Conservation (phyloP, 192 early-diverging fungal genomes). For the Podila horticola region DNA sequence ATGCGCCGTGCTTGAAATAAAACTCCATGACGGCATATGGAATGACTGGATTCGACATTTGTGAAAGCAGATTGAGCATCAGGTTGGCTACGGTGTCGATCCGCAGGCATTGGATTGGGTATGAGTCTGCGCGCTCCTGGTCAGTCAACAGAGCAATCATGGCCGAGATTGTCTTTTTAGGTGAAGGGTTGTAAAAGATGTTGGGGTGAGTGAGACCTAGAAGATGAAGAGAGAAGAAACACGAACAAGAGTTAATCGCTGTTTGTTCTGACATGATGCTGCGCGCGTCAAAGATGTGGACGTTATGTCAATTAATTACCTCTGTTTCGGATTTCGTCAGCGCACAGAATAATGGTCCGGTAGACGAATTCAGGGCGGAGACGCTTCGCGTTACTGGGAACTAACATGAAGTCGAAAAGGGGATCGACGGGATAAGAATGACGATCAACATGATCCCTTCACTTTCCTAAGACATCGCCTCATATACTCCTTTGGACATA, state of each 20-base stretch:
- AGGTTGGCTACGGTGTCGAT: constrained; percentile 42
- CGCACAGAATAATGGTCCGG: constrained; percentile 30
- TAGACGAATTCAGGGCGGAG: constrained; percentile 51
- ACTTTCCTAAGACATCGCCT: neutral
- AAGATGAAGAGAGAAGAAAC: neutral
- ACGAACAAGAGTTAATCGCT: neutral
- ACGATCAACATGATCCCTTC: neutral
- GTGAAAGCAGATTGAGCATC: constrained; percentile 40
- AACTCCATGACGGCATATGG: constrained; percentile 40
- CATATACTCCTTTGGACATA: constrained; percentile 4
- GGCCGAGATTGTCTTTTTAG: constrained; percentile 42
- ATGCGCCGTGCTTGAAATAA: constrained; percentile 17
- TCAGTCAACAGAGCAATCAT: constrained; percentile 44
- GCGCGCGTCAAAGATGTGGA: too few species aligned
- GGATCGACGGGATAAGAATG: neutral
- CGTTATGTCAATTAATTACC: constrained; percentile 10
- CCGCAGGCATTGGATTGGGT: constrained; percentile 33
- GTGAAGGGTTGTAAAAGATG: constrained; percentile 38
- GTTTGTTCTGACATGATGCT: neutral
- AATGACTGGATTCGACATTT: constrained; percentile 51
- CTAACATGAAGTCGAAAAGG: constrained; percentile 3
- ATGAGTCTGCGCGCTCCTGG: constrained; percentile 28
- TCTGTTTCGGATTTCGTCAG: constrained; percentile 40
- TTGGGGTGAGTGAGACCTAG: constrained; percentile 25
- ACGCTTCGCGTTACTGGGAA: constrained; percentile 29